A percentile compares a stretch with the other conserved stretches of the same genome.
phyloP scores from a whole-genome alignment of 139 green algal genomes.

The Tetratostichococcus sp. region DNA sequence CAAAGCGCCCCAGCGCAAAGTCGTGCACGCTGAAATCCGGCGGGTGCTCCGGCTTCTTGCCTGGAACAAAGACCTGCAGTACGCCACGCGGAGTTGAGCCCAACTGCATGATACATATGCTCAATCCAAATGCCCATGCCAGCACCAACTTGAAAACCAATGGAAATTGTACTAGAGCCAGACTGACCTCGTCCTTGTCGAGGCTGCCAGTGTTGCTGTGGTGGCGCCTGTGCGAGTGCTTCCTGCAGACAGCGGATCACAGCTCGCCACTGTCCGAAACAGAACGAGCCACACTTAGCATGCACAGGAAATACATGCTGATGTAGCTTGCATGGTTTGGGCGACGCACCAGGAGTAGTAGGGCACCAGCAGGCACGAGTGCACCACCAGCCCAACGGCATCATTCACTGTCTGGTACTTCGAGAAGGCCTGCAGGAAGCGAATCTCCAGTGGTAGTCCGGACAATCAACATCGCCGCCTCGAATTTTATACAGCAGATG shows the following conservation, averaged over 20 bases:
- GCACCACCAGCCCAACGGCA: constrained; percentile 69
- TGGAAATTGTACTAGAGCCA: constrained; percentile 3
- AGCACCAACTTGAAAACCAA: no score
- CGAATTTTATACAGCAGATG: no score
- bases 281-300: no score
- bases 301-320: neutral
- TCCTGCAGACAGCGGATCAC: no score
- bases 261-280: no score
- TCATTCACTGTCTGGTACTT: constrained; percentile 65
- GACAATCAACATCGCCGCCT: no score
- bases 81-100: no score
- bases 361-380: constrained; percentile 78
- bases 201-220: constrained; percentile 81
- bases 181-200: constrained; percentile 70
- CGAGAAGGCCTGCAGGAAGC: constrained; percentile 52
- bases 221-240: constrained; percentile 86
- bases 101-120: no score
- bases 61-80: constrained; percentile 72
- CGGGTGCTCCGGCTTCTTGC: constrained; percentile 8
- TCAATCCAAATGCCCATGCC: neutral
- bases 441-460: no score
- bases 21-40: constrained; percentile 14
- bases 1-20: constrained; percentile 20
- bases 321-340: neutral
- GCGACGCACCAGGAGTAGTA: constrained; percentile 80